Evolutionary conservation across 1,284 basidiomycete species (phyloP).

Genomic region (Apiotrichum sp.): DNA sequence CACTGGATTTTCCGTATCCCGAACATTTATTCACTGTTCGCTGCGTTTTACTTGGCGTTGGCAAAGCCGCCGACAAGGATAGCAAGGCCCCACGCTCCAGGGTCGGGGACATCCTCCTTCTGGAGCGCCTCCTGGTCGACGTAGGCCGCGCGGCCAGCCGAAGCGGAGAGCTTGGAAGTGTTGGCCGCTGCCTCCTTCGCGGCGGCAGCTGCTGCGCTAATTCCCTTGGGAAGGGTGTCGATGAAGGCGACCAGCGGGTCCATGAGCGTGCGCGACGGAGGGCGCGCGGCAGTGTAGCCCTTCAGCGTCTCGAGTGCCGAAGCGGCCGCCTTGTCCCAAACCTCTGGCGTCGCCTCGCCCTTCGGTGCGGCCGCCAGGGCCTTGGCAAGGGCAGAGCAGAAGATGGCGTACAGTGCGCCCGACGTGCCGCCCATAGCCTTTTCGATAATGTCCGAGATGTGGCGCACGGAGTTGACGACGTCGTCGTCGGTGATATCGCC

Average conservation of each 20-base stretch:
- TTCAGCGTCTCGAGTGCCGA: slow-evolving; percentile 67
- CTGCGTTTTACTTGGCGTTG: neutral
- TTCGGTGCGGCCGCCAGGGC: slow-evolving; percentile 29
- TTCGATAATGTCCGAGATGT: slow-evolving; percentile 61
- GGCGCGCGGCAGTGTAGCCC: slow-evolving; percentile 80
- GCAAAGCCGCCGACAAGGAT: slow-evolving; percentile 59
- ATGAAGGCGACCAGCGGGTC: slow-evolving; percentile 86
- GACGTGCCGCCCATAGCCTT: slow-evolving; percentile 88
- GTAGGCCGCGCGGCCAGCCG: slow-evolving; percentile 84
- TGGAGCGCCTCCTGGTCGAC: slow-evolving; percentile 67
- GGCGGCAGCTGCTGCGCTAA: slow-evolving; percentile 56
- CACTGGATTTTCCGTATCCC: too few species aligned
- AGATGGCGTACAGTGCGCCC: slow-evolving; percentile 87
- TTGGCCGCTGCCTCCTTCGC: slow-evolving; percentile 65
- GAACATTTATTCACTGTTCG: too few species aligned
- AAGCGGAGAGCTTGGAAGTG: slow-evolving; percentile 68
- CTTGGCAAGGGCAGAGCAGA: slow-evolving; percentile 67
- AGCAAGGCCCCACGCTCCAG: slow-evolving; percentile 83
- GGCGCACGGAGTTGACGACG: slow-evolving; percentile 59
- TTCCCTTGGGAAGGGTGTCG: slow-evolving; percentile 51
- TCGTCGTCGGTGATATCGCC: slow-evolving; percentile 57
- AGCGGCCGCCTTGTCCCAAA: slow-evolving; percentile 61
- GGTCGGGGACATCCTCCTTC: slow-evolving; percentile 69
- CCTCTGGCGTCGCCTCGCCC: slow-evolving; percentile 48
- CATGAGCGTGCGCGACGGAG: slow-evolving; percentile 81